These are phyloP conservation scores for Gossypium ekmanianum DNA, from an alignment of 345 rosid genomes.

Conservation along the genomic window DNA sequence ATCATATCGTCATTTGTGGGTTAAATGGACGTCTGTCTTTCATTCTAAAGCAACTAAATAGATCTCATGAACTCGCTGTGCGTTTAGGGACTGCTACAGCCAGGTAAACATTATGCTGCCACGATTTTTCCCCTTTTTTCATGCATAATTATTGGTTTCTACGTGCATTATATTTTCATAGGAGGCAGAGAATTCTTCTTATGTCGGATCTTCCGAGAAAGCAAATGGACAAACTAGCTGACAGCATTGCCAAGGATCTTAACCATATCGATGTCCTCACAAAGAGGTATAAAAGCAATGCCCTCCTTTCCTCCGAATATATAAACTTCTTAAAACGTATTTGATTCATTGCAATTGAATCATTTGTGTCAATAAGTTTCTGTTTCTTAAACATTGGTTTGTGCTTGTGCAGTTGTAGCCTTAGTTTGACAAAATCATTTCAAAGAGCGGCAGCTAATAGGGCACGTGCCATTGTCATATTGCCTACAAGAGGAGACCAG, in stretches of 20 bases:
- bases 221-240: slow-evolving; percentile 85
- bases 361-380: neutral
- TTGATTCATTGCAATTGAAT: neutral
- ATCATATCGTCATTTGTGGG: slow-evolving; percentile 93
- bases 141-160: slow-evolving; percentile 11
- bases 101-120: slow-evolving; percentile 42
- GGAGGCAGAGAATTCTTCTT: slow-evolving; percentile 94
- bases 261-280: slow-evolving; percentile 83
- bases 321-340: neutral
- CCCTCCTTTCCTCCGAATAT: neutral
- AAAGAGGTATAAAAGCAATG: slow-evolving; percentile 55
- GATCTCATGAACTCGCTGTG: slow-evolving; percentile 85
- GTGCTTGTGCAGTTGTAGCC: slow-evolving; percentile 77
- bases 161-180: slow-evolving; percentile 30
- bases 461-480: slow-evolving; percentile 86
- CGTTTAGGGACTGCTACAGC: slow-evolving; percentile 92
- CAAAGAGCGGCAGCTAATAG: slow-evolving; percentile 81
- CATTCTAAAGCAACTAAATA: slow-evolving; percentile 84
- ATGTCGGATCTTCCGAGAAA: slow-evolving; percentile 95
- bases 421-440: slow-evolving; percentile 82
- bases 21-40: slow-evolving; percentile 72
- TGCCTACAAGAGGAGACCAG: slow-evolving; percentile 84
- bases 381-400: slow-evolving; percentile 14
- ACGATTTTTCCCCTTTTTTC: neutral
- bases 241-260: slow-evolving; percentile 67